Evolutionary conservation across 1,139 yeast species (phyloP), one percentile per base, ranked within the genome.

Genomic region (Eremothecium sinecaudum): DNA sequence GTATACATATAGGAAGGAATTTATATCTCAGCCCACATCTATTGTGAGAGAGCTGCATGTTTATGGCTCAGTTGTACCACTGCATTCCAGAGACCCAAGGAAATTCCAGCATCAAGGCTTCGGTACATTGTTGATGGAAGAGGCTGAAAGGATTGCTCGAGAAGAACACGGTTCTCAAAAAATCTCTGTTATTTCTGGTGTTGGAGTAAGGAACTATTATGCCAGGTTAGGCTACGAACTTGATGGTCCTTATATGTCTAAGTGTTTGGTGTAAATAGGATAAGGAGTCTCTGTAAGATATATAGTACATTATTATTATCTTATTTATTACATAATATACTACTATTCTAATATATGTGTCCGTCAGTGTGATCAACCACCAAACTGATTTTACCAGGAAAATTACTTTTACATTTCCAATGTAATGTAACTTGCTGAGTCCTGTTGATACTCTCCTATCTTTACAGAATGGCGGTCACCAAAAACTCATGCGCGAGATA

Each of bases 81-180:
- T 90, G 43, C 98, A 92, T 58, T 81, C 93, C n/a, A 72, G 97
- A 48, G 98, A 90, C 60, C 98, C 98, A 34, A 73, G 95, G 51
- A 90, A 90, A 59, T 90, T 90, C 65, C 99, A 90, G 65, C 99
- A 90, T 66, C 98, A 92, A 68, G 99, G 99, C 13, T 90, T 90
- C 56, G 99, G 99, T 42, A 87, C 98, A 2, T 67, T 90, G 50
- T 63, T 90, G 37, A 90, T 90, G 98, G 98, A 92, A 61, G 98
- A 90, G 59, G 98, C 98, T 3, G 97, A 86, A 49, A 71, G 96
- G 47, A 90, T 90, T 39, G 93, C 99, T 2, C 71, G 76, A 36
- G 95, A 87, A 53, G 99, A 90, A 58, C 99, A 90, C 57, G 94
- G 96, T 0, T 79, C 94, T 9, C 67, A 70, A 36, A 92, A 92